Evolutionary conservation across 2,329 filamentous ascomycete species (phyloP), one percentile per base, ranked within the genome.

Genomic region (Herpotrichia juniperi): DNA sequence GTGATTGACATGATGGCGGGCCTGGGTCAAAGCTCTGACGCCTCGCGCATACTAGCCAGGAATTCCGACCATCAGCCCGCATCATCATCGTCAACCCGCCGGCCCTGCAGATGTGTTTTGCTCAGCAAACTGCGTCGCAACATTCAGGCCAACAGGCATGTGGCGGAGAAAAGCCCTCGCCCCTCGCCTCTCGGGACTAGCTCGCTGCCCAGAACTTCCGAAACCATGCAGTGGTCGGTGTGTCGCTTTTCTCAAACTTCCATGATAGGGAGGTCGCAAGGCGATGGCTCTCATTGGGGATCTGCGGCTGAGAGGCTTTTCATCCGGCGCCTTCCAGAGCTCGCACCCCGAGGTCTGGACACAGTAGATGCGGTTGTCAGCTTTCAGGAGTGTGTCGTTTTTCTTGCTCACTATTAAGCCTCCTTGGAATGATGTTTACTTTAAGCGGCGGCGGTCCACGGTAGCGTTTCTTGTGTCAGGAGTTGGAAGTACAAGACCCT

Each of bases 271-370:
- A 24, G 6, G 16, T 30, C 39, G 34, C 43, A 45, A 28, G 28
- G 24, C 28, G 11, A 17, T 31, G n/a, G n/a, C n/a, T 37, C 35
- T 47, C 42, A 51, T 54, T 54, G 44, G 48, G 47, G 43, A 37
- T 17, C 34, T 42, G 35, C 28, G 44, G 48, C 52, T 51, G 52
- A 51, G 42, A 39, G 48, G 37, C 40, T 25, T 28, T 40, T 3
- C 11, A 40, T 22, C 37, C 37, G 37, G 37, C 4, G 25, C 42
- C 17, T 8, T 22, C 42, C 24, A 42, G 39, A 19, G 46, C n/a
- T n/a, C n/a, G n/a, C n/a, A n/a, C n/a, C n/a, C n/a, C n/a, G n/a
- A n/a, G 22, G 47, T 35, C 42, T 50, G 51, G 51, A 53, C n/a
- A 34, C 42, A 14, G 17, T 5, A 8, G 34, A 50, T 11, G 21